phyloP scores from a whole-genome alignment of 2,329 filamentous ascomycete species.

The Colletotrichum euphorbiae region DNA sequence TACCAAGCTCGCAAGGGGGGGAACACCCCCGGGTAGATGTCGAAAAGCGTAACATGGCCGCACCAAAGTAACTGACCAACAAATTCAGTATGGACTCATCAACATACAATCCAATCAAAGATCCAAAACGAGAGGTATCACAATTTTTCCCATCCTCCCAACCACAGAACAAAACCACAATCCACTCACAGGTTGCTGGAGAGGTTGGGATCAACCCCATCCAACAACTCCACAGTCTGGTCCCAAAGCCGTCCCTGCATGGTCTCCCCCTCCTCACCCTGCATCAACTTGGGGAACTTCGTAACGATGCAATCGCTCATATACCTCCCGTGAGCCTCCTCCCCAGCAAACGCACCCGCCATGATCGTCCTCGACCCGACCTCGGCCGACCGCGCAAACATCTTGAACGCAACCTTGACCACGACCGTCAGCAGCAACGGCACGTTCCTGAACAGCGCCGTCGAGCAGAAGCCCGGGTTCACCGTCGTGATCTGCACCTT shows the following conservation, averaged over 20 bases:
- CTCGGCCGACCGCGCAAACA: conserved; percentile 53
- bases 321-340: conserved; percentile 55
- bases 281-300: conserved; percentile 43
- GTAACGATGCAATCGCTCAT: conserved; percentile 50
- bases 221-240: conserved; percentile 57
- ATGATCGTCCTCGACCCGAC: conserved; percentile 55
- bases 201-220: conserved; percentile 55
- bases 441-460: conserved; percentile 52
- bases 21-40: no score
- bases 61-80: neutral
- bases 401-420: conserved; percentile 29
- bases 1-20: no score
- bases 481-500: conserved; percentile 53
- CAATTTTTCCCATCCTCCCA: conserved; percentile 12
- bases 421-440: conserved; percentile 46
- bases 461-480: conserved; percentile 56
- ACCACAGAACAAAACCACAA: neutral
- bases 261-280: conserved; percentile 51
- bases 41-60: no score
- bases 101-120: neutral
- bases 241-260: conserved; percentile 53
- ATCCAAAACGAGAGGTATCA: conserved; percentile 8
- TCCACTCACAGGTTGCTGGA: conserved; percentile 46
- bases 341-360: conserved; percentile 50
- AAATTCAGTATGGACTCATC: neutral